Conservation (phyloP, 306 rosid genomes). For the Quercus gilva region DNA sequence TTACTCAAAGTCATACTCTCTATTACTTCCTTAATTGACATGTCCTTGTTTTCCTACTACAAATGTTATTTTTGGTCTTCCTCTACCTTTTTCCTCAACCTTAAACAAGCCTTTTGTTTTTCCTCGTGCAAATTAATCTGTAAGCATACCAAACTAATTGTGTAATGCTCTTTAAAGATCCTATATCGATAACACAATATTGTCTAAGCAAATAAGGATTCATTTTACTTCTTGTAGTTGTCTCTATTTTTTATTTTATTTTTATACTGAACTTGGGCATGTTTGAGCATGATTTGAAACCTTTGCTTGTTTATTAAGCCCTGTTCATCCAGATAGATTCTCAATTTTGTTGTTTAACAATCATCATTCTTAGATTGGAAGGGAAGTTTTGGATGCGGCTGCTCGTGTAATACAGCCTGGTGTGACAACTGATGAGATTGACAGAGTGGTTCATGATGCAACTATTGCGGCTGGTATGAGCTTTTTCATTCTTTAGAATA, state of each 20-base stretch:
- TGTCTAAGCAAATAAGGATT: background rate
- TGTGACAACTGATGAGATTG: slow-evolving; percentile 93
- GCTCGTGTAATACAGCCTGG: slow-evolving; percentile 84
- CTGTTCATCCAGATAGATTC: background rate
- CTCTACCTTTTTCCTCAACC: background rate
- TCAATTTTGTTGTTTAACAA: background rate
- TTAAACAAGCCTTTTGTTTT: background rate
- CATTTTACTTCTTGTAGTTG: background rate
- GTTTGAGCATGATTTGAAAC: background rate
- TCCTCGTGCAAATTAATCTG: background rate
- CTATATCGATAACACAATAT: background rate
- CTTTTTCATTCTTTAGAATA: slow-evolving; percentile 10
- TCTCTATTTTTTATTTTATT: background rate
- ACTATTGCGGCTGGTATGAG: slow-evolving; percentile 80
- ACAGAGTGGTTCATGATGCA: slow-evolving; percentile 87
- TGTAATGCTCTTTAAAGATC: background rate
- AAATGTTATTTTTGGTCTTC: no score
- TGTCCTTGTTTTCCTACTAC: no score
- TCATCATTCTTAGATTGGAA: slow-evolving; percentile 56
- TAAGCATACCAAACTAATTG: background rate
- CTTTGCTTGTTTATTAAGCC: background rate
- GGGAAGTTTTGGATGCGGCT: slow-evolving; percentile 92
- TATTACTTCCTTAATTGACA: no score
- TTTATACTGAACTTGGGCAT: background rate
- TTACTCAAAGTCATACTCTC: no score